A percentile compares a stretch with the other conserved stretches of the same genome.
phyloP scores from a whole-genome alignment of 371 early-diverging fungal species.

The Saksenaea oblongispora region DNA sequence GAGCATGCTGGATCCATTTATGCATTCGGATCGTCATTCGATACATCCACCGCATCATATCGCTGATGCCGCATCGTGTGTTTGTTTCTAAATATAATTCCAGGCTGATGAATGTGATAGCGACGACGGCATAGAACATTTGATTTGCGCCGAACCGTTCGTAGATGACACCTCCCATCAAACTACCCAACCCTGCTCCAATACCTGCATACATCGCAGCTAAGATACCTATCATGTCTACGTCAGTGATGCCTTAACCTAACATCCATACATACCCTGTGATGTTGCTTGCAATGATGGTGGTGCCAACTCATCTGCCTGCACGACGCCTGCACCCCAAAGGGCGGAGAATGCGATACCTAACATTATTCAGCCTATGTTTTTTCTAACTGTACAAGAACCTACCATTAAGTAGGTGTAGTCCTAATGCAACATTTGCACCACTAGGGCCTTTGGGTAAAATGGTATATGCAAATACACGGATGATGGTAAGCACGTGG shows the following conservation, averaged over 20 bases:
- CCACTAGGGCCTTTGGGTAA: constrained; percentile 48
- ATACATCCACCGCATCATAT: constrained; percentile 29
- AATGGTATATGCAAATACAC: constrained; percentile 52
- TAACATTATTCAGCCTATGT: not conserved
- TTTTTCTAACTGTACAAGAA: not conserved
- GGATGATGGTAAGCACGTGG: constrained; percentile 48
- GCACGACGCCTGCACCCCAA: constrained; percentile 58
- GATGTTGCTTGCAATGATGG: constrained; percentile 57
- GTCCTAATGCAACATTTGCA: constrained; percentile 45
- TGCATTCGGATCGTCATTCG: constrained; percentile 22
- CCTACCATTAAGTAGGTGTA: constrained; percentile 47
- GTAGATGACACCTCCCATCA: constrained; percentile 48
- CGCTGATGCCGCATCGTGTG: constrained; percentile 46
- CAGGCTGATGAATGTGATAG: constrained; percentile 36
- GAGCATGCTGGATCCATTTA: constrained; percentile 37
- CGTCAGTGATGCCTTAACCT: not conserved
- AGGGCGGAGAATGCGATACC: constrained; percentile 53
- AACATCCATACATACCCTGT: constrained; percentile 28
- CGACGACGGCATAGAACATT: constrained; percentile 52
- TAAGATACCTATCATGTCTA: constrained; percentile 32
- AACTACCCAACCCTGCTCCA: constrained; percentile 49
- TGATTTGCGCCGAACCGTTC: constrained; percentile 42
- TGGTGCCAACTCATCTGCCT: constrained; percentile 53
- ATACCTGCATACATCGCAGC: constrained; percentile 59
- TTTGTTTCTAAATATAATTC: constrained; percentile 51